Conservation (phyloP, 2,329 filamentous ascomycete genomes). For the Simplicillium sp. region DNA sequence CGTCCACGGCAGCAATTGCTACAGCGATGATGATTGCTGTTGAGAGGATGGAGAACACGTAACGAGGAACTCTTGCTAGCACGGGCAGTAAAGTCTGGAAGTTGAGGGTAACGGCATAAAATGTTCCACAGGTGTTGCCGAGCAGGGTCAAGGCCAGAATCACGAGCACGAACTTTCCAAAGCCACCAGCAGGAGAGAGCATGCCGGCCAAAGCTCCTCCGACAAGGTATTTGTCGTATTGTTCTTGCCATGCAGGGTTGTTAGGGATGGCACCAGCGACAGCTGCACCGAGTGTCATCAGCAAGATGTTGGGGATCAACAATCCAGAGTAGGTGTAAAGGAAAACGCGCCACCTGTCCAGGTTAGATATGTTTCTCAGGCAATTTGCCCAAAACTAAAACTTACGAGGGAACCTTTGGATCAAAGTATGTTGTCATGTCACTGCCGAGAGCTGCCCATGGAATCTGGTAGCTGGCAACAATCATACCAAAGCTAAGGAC, state of each 20-base stretch:
- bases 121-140: constrained; percentile 49
- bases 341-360: constrained; percentile 33
- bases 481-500: constrained; percentile 50
- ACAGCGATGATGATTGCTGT: constrained; percentile 51
- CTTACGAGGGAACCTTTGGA: constrained; percentile 42
- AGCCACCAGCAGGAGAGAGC: constrained; percentile 46
- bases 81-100: constrained; percentile 52
- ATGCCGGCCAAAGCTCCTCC: constrained; percentile 52
- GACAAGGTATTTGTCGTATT: constrained; percentile 41
- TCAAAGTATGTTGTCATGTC: constrained; percentile 54
- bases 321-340: constrained; percentile 48
- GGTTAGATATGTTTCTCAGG: too few relatives aligned
- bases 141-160: constrained; percentile 47
- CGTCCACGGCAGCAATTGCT: constrained; percentile 41
- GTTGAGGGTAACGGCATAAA: constrained; percentile 55
- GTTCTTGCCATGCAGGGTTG: constrained; percentile 41
- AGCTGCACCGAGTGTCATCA: constrained; percentile 57
- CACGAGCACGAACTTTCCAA: constrained; percentile 53
- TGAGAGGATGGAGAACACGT: constrained; percentile 46
- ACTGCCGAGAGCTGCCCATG: constrained; percentile 48
- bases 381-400: constrained; percentile 5
- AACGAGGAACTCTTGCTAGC: constrained; percentile 45
- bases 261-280: constrained; percentile 50
- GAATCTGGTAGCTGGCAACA: constrained; percentile 54
- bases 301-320: constrained; percentile 41